These are phyloP conservation scores for Hemileia vastatrix DNA, from an alignment of 1,284 basidiomycete species.

Conservation along the genomic window DNA sequence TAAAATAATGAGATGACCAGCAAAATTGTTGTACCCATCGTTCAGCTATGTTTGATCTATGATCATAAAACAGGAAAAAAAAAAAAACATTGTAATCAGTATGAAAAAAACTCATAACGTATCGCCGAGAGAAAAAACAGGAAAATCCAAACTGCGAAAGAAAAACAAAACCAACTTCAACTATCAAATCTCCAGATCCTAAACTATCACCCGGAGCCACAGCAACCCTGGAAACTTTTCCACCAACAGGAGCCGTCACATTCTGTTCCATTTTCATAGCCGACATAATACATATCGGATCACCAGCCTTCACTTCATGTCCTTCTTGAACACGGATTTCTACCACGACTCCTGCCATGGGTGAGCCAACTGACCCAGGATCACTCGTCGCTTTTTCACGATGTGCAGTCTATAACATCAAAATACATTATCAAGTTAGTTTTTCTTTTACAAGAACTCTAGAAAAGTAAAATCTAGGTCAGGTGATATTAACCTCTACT, in stretches of 20 bases:
- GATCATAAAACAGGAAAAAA: too few relatives aligned
- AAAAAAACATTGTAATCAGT: too few relatives aligned
- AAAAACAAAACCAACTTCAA: slow-evolving; percentile 6
- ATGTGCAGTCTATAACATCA: slow-evolving; percentile 55
- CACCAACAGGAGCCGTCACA: slow-evolving; percentile 87
- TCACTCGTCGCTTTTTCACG: slow-evolving; percentile 87
- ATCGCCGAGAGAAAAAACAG: too few relatives aligned
- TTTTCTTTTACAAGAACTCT: neutral
- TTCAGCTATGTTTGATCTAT: too few relatives aligned
- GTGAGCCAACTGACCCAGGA: slow-evolving; percentile 85
- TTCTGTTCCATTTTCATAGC: slow-evolving; percentile 67
- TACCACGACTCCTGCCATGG: slow-evolving; percentile 79
- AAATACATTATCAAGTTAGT: neutral
- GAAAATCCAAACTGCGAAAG: too few relatives aligned
- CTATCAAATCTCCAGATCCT: slow-evolving; percentile 22
- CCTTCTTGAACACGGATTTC: slow-evolving; percentile 96
- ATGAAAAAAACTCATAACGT: too few relatives aligned
- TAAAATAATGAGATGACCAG: too few relatives aligned
- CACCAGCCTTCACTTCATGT: slow-evolving; percentile 93
- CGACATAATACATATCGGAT: slow-evolving; percentile 60
- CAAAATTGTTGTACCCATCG: too few relatives aligned
- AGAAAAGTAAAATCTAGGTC: neutral
- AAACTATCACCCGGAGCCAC: slow-evolving; percentile 60
- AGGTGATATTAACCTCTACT: slow-evolving; percentile 52
- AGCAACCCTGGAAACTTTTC: slow-evolving; percentile 82